These are phyloP conservation scores for Claviceps fusiformis DNA, from an alignment of 2,329 filamentous ascomycete species.

Conservation along the genomic window DNA sequence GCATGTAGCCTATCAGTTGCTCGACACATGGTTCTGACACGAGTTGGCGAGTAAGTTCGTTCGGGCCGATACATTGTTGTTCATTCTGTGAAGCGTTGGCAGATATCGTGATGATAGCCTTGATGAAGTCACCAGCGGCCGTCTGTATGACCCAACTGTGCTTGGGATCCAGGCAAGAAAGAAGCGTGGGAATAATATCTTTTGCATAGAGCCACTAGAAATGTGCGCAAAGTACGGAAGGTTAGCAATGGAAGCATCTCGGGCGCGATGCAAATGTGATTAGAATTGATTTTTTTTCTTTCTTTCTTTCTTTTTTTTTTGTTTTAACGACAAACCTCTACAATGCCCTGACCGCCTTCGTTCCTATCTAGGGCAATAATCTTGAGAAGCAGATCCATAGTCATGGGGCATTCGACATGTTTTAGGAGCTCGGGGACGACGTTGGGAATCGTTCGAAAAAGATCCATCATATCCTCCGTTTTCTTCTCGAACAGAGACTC, in stretches of 20 bases:
- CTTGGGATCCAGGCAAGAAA: slow-evolving; percentile 75
- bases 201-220: slow-evolving; percentile 80
- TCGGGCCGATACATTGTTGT: slow-evolving; percentile 96
- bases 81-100: slow-evolving; percentile 97
- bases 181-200: slow-evolving; percentile 70
- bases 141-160: slow-evolving; percentile 87
- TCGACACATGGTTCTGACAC: slow-evolving; percentile 78
- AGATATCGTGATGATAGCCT: slow-evolving; percentile 97
- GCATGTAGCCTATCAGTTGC: slow-evolving; percentile 80
- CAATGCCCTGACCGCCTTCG: slow-evolving; percentile 81
- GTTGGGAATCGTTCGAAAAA: slow-evolving; percentile 72
- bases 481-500: slow-evolving; percentile 96
- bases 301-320: neutral
- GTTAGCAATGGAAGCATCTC: neutral
- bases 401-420: slow-evolving; percentile 93
- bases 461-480: slow-evolving; percentile 88
- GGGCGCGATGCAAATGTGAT: neutral
- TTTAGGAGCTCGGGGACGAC: slow-evolving; percentile 76
- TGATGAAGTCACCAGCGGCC: slow-evolving; percentile 91
- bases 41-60: slow-evolving; percentile 87
- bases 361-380: slow-evolving; percentile 93
- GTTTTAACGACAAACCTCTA: slow-evolving; percentile 52
- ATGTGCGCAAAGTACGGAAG: slow-evolving; percentile 1
- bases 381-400: slow-evolving; percentile 94
- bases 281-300: too few species aligned